Conservation (phyloP, 257 asterid genomes). For the Capsicum baccatum region DNA sequence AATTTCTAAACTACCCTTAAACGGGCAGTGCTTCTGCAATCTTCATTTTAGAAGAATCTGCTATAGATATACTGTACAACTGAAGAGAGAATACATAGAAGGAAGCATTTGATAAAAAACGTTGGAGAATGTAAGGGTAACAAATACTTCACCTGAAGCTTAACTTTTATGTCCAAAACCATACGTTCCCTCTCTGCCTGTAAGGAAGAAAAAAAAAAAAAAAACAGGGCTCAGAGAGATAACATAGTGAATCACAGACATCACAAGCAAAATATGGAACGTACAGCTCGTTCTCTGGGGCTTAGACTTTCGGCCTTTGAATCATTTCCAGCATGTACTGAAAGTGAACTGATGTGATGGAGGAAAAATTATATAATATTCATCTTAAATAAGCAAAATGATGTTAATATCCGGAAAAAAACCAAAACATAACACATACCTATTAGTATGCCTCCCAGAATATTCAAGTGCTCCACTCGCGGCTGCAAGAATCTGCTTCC, state of each 20-base stretch:
- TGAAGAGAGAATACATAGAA: conserved; percentile 26
- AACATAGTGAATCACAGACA: conserved; percentile 28
- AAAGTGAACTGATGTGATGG: conserved; percentile 61
- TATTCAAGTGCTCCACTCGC: conserved; percentile 88
- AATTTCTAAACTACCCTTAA: conserved; percentile 16
- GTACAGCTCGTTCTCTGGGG: conserved; percentile 93
- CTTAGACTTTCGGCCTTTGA: conserved; percentile 77
- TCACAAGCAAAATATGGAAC: conserved; percentile 44
- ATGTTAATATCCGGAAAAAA: conserved; percentile 6
- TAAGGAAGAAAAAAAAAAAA: conserved; percentile 31
- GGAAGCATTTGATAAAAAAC: conserved; percentile 1
- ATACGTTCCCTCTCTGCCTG: conserved; percentile 98
- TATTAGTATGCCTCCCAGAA: conserved; percentile 65
- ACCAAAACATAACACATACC: conserved; percentile 48
- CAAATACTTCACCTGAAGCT: conserved; percentile 73
- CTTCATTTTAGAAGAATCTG: conserved; percentile 15
- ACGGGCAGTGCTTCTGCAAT: conserved; percentile 11
- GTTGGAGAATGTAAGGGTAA: conserved; percentile 5
- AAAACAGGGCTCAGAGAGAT: conserved; percentile 24
- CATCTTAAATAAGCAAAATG: conserved; percentile 11
- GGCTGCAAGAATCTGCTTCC: conserved; percentile 87
- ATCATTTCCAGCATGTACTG: conserved; percentile 64
- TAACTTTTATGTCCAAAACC: conserved; percentile 97
- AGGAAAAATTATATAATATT: background rate
- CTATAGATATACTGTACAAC: conserved; percentile 26